A percentile compares a stretch with the other conserved stretches of the same genome.
These are phyloP conservation scores for Geotrichum restrictum DNA, from an alignment of 1,139 yeast species.

Conservation along the genomic window DNA sequence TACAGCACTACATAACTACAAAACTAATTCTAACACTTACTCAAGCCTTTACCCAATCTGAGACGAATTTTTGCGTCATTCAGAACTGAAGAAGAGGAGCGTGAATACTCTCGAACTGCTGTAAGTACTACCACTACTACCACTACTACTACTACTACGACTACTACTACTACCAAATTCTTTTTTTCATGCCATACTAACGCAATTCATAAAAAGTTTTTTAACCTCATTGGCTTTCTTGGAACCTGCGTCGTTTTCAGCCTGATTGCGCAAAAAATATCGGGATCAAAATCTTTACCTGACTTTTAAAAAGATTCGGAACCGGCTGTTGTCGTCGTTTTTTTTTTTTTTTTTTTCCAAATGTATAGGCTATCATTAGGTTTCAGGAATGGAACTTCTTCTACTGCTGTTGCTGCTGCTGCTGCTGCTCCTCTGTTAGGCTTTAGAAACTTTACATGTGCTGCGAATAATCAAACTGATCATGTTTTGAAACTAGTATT, in stretches of 20 bases:
- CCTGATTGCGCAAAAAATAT: slow-evolving; percentile 63
- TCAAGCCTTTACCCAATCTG: slow-evolving; percentile 53
- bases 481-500: slow-evolving; percentile 5
- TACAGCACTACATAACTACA: too few relatives aligned
- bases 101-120: slow-evolving; percentile 70
- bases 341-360: too few relatives aligned
- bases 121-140: too few relatives aligned
- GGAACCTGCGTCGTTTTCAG: slow-evolving; percentile 80
- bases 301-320: background rate
- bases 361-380: background rate
- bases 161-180: too few relatives aligned
- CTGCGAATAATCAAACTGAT: background rate
- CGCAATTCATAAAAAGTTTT: slow-evolving; percentile 49
- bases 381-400: background rate
- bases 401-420: too few relatives aligned
- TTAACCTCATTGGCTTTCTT: slow-evolving; percentile 72
- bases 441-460: background rate
- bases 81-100: slow-evolving; percentile 80
- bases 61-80: slow-evolving; percentile 77
- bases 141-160: too few relatives aligned
- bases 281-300: slow-evolving; percentile 23
- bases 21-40: too few relatives aligned
- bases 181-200: too few relatives aligned
- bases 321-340: too few relatives aligned
- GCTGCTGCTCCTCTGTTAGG: background rate